These are phyloP conservation scores for Fonsecaea pugnacius DNA, from an alignment of 2,329 filamentous ascomycete species.

Conservation along the genomic window DNA sequence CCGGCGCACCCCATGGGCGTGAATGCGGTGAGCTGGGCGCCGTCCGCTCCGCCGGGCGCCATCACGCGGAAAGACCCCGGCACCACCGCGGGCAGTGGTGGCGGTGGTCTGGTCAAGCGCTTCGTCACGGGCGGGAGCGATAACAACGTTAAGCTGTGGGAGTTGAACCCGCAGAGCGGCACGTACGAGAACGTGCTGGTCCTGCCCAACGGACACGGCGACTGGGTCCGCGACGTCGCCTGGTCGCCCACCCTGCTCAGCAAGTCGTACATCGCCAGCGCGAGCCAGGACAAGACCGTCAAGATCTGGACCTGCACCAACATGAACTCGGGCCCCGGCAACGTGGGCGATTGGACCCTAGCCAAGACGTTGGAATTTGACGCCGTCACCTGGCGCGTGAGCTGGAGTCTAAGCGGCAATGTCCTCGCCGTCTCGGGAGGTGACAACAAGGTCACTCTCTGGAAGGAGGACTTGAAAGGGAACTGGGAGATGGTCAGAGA, in stretches of 20 bases:
- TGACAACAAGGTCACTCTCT: constrained; percentile 95
- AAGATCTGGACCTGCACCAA: constrained; percentile 84
- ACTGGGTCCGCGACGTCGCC: constrained; percentile 97
- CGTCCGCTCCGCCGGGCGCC: constrained; percentile 79
- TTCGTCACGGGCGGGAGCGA: constrained; percentile 96
- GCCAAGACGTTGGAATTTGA: constrained; percentile 87
- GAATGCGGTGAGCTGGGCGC: constrained; percentile 95
- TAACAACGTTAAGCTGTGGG: constrained; percentile 92
- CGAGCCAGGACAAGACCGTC: constrained; percentile 95
- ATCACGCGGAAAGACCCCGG: constrained; percentile 73
- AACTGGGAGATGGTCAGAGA: constrained; percentile 98
- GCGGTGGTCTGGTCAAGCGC: constrained; percentile 60
- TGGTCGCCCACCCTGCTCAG: constrained; percentile 95
- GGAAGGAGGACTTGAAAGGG: constrained; percentile 97
- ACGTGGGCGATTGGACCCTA: constrained; percentile 72
- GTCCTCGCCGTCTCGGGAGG: constrained; percentile 90
- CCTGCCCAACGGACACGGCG: constrained; percentile 76
- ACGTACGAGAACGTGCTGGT: constrained; percentile 59
- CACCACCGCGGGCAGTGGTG: constrained; percentile 29
- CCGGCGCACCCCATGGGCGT: constrained; percentile 90
- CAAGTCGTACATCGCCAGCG: constrained; percentile 95
- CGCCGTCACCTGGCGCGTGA: constrained; percentile 89
- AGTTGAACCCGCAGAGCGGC: constrained; percentile 66
- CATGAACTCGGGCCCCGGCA: constrained; percentile 54
- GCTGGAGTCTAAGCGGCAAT: constrained; percentile 97